Base-by-base conservation (phyloP, 2,329 filamentous ascomycete species). In the Tympanopsis confertula region DNA sequence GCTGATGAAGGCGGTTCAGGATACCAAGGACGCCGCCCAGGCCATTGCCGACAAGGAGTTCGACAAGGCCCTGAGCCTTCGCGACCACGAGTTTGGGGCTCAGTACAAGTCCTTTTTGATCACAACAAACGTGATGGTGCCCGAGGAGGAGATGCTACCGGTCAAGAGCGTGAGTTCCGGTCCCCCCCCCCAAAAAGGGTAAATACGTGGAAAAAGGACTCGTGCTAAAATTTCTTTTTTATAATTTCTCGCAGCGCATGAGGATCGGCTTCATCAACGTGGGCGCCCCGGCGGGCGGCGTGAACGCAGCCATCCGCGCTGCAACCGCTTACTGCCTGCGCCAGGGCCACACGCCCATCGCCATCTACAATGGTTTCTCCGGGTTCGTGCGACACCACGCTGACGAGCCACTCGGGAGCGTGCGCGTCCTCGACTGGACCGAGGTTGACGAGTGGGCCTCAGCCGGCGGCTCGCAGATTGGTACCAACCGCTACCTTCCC, bases 391-490 rank as follows among this genome's bases (percentile, higher is more conserved):
- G 91, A 35, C 91, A 98, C 58, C 86, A 96, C 56, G 80, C 67
- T 20, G 89, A 96, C 54, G 68, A 78, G 51, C 88, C 88, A 0
- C 42, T 86, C 1, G 82, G 87, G 26, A 78, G 91, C 2, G 88
- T 98, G 5, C 81, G 88, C 20, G 74, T 83, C 26, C 84, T 96
- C 42, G 68, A 81, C 47, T 98, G 91, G 91, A 72, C 96, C 15
- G 91, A 96, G 53, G 87, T 93, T 4, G 89, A 96, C 55, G 71
- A 77, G 42, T 98, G 91, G 91, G 87, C 89, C 13, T 94, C 87
- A 62, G 89, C 87, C 62, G 91, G 91, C 55, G 91, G 91, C 43
- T 96, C 88, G 2, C 91, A 98, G 58, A 96, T 98, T 51, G 91
- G 91, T 48, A 98, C 89, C 19, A 98, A 98, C 68, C 84, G 91